A percentile compares a stretch with the other conserved stretches of the same genome.
Conservation (phyloP, 129 eudicot species). For the Gnaphalium uliginosum region DNA sequence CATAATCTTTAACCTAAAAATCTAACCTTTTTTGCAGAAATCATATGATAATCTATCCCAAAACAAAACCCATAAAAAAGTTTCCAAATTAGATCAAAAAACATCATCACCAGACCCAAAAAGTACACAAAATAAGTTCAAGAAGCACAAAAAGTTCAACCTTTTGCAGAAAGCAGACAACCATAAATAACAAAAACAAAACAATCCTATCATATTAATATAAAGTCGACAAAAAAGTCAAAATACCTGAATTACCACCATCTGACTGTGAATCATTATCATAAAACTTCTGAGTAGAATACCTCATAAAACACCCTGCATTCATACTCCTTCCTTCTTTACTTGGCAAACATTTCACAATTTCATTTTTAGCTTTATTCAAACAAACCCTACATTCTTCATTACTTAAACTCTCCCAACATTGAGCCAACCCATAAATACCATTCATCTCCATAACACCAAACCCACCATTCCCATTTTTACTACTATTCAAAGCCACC, state of each 20-base stretch:
- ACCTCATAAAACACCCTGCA: constrained; percentile 76
- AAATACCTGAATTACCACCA: constrained; percentile 36
- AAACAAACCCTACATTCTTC: constrained; percentile 60
- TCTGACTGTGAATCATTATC: constrained; percentile 29
- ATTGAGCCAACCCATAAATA: constrained; percentile 73
- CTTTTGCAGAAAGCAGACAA: neutral
- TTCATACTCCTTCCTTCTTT: constrained; percentile 68
- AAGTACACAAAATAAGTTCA: neutral
- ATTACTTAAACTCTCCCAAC: constrained; percentile 59
- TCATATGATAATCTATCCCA: neutral
- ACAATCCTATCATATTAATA: neutral
- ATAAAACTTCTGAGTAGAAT: constrained; percentile 58
- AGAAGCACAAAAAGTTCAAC: neutral
- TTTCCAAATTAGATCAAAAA: neutral
- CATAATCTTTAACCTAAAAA: neutral
- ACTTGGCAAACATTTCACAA: constrained; percentile 50
- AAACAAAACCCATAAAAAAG: constrained; percentile 4
- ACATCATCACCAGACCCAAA: neutral
- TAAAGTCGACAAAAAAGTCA: neutral
- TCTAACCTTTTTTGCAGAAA: neutral
- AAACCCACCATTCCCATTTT: constrained; percentile 28
- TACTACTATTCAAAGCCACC: constrained; percentile 27
- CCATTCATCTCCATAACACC: constrained; percentile 48
- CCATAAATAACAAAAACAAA: constrained; percentile 1
- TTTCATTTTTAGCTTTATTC: constrained; percentile 43